Percentiles rank a stretch among this genome's conserved stretches.
phyloP scores from a whole-genome alignment of 768 basidiomycete species.

The Leccinellum rugosiceps region DNA sequence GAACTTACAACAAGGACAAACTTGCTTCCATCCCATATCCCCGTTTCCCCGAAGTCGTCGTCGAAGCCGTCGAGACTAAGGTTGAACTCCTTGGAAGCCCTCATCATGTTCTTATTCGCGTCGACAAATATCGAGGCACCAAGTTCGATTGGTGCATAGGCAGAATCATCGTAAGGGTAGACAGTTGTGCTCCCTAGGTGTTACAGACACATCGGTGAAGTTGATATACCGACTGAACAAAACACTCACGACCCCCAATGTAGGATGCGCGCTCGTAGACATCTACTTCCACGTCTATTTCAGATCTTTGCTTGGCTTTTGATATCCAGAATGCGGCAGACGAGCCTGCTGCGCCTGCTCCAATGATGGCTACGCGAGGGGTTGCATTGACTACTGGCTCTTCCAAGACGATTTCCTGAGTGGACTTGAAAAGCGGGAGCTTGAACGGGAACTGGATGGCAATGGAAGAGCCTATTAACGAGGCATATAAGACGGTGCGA shows the following conservation, averaged over 20 bases:
- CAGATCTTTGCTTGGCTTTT: slow-evolving; percentile 69
- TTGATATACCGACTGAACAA: neutral
- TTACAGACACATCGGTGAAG: slow-evolving; percentile 3
- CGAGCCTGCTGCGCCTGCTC: slow-evolving; percentile 85
- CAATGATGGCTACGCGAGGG: slow-evolving; percentile 79
- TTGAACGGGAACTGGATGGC: slow-evolving; percentile 52
- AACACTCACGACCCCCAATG: slow-evolving; percentile 79
- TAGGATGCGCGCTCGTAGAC: slow-evolving; percentile 76
- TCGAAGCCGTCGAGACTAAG: slow-evolving; percentile 54
- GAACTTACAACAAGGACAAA: slow-evolving; percentile 60
- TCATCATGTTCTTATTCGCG: slow-evolving; percentile 66
- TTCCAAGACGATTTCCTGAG: slow-evolving; percentile 18
- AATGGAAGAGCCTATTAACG: slow-evolving; percentile 21
- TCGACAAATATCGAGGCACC: slow-evolving; percentile 87
- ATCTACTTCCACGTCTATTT: slow-evolving; percentile 72
- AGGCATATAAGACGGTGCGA: slow-evolving; percentile 15
- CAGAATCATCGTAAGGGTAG: slow-evolving; percentile 61
- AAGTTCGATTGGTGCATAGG: slow-evolving; percentile 66
- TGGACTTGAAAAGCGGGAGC: slow-evolving; percentile 51
- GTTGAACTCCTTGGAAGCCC: slow-evolving; percentile 80
- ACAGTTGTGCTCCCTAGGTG: slow-evolving; percentile 71
- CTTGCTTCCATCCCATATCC: slow-evolving; percentile 81
- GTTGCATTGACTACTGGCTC: slow-evolving; percentile 22
- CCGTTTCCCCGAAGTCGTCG: slow-evolving; percentile 46
- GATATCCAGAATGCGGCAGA: slow-evolving; percentile 84